Conservation (phyloP, 208 protist genomes). For the Balamuthia mandrillaris region DNA sequence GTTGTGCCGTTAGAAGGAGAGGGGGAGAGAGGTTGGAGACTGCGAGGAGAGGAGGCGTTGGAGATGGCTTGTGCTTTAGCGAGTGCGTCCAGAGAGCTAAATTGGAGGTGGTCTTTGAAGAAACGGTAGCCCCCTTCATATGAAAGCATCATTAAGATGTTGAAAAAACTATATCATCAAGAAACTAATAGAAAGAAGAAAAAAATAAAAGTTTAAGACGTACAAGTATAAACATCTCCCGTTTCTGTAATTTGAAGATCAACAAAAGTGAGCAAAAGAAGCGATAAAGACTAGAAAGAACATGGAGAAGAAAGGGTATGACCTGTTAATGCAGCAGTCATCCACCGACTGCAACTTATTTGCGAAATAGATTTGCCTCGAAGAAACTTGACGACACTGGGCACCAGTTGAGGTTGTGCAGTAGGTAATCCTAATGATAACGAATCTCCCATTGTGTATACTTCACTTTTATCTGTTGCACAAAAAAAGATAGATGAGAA, state of each 20-base stretch:
- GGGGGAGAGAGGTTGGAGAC: too few relatives aligned
- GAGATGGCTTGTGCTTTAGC: not conserved
- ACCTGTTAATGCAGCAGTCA: constrained; percentile 6
- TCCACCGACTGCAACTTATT: not conserved
- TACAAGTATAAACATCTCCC: constrained; percentile 16
- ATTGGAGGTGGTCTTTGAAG: not conserved
- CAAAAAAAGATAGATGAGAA: not conserved
- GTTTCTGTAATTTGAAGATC: too few relatives aligned
- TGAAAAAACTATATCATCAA: not conserved
- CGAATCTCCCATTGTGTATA: not conserved
- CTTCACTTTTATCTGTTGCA: not conserved
- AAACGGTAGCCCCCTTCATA: not conserved
- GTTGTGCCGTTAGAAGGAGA: too few relatives aligned
- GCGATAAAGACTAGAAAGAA: too few relatives aligned
- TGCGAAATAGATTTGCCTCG: not conserved
- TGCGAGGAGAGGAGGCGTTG: not conserved
- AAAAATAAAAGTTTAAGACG: not conserved
- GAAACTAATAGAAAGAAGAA: not conserved
- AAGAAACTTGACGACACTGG: not conserved
- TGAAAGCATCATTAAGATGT: not conserved
- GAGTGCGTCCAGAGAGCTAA: not conserved
- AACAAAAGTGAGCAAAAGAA: too few relatives aligned
- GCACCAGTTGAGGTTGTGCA: not conserved
- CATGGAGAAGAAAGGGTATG: too few relatives aligned
- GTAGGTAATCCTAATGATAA: not conserved